These are phyloP conservation scores for Solanum etuberosum DNA, from an alignment of 257 asterid genomes.

Conservation along the genomic window DNA sequence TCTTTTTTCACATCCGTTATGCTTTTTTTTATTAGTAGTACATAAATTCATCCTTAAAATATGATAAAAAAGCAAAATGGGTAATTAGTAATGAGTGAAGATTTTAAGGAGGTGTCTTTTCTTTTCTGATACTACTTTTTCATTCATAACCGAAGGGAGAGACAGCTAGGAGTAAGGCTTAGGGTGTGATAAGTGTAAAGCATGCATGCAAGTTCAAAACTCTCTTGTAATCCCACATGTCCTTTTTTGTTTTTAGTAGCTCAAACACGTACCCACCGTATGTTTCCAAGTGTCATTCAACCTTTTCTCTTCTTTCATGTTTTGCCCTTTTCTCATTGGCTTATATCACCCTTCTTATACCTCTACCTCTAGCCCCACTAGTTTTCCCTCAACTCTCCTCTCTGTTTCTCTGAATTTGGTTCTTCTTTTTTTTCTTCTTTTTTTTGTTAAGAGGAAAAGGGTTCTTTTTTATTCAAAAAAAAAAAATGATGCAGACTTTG, in stretches of 20 bases:
- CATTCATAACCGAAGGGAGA: background rate
- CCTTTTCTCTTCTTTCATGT: constrained; percentile 22
- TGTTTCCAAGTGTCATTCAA: constrained; percentile 62
- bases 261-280: constrained; percentile 74
- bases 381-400: background rate
- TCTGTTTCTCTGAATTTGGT: background rate
- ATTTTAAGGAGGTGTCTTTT: background rate
- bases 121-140: background rate
- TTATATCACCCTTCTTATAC: constrained; percentile 12
- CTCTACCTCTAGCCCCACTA: background rate
- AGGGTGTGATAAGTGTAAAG: constrained; percentile 42
- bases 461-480: background rate
- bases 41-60: background rate
- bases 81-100: background rate
- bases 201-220: constrained; percentile 47
- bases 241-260: constrained; percentile 32
- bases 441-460: background rate
- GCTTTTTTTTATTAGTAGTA: too few relatives aligned
- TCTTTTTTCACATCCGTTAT: background rate
- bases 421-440: too few relatives aligned
- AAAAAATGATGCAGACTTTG: constrained; percentile 51
- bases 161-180: background rate
- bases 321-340: constrained; percentile 59
- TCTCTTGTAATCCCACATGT: constrained; percentile 46
- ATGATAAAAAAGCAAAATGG: background rate